Base-by-base conservation (phyloP, 2,329 filamentous ascomycete genomes). In the Fusarium sublunatum region DNA sequence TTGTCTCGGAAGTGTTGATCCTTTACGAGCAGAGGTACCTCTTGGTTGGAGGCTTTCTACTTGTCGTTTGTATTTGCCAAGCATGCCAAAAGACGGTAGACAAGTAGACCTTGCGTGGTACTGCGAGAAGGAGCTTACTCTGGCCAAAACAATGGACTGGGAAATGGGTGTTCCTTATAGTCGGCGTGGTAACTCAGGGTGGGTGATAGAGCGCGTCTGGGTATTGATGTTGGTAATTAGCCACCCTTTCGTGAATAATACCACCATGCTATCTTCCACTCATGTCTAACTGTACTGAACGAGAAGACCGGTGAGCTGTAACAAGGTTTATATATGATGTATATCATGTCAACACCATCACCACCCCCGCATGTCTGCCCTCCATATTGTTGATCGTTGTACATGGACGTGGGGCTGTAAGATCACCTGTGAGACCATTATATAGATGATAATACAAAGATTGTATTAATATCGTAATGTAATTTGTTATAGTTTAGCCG, bases 341-440 rank as follows among this genome's bases (percentile, higher is more conserved):
- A 56, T 41, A 57, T 61, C 36, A 47, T 40, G 38, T 34, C 61
- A 42, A 51, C 34, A 43, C 40, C 41, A 44, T 44, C 28, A 31
- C 19, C 39, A 22, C 50, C 61, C 60, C 55, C 60, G 60, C 60
- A 35, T 59, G 34, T 34, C 40, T 25, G 26, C 35, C 61, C 45
- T 45, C 29, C 36, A 47, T 48, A 34, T 44, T 26, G 28, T 40
- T 36, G 26, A n/a, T 38, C 45, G 32, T 52, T 61, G 61, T 46
- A 43, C 15, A 12, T 32, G 28, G 13, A 39, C 61, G 61, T 64
- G 61, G 61, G 61, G 56, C 42, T 31, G 7, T 25, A n/a, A 19
- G 11, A 26, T 19, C 6, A 31, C 12, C 26, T 60, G 9, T 11
- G 7, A 9, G 19, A 38, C 19, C 12, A 13, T 4, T 36, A 19